phyloP scores from a whole-genome alignment of 23 red algal genomes.

The Chondrus crispus region DNA sequence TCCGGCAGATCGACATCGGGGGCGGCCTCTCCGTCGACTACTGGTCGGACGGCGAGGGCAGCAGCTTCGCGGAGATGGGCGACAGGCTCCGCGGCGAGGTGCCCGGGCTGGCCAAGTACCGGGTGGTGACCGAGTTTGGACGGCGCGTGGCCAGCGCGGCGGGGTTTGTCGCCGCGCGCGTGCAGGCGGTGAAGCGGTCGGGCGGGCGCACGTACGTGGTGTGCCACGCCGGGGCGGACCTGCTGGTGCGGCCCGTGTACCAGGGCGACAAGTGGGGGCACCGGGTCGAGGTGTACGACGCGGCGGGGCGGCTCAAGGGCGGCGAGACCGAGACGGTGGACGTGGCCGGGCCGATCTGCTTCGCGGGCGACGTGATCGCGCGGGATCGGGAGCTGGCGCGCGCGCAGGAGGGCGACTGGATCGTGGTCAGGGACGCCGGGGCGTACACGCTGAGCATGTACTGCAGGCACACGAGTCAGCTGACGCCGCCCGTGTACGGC shows the following conservation, averaged over 20 bases:
- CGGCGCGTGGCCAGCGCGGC: constrained; percentile 48
- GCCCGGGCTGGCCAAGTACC: constrained; percentile 43
- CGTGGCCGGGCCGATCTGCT: constrained; percentile 77
- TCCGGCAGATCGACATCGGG: constrained; percentile 67
- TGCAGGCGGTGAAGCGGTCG: constrained; percentile 46
- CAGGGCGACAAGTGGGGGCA: constrained; percentile 76
- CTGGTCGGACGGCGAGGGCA: constrained; percentile 11
- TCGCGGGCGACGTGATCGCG: constrained; percentile 80
- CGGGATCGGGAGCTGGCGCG: constrained; percentile 47
- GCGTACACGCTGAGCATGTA: constrained; percentile 74
- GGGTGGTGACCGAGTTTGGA: constrained; percentile 73
- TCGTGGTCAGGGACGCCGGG: constrained; percentile 70
- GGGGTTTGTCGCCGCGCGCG: constrained; percentile 57
- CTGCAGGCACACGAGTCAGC: constrained; percentile 67
- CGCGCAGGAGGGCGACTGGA: constrained; percentile 48
- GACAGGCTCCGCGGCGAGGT: background rate
- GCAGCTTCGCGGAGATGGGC: constrained; percentile 41
- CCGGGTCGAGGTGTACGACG: constrained; percentile 61
- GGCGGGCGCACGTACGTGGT: constrained; percentile 70
- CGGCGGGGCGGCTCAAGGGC: constrained; percentile 25
- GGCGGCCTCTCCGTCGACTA: constrained; percentile 81
- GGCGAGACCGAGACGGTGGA: constrained; percentile 31
- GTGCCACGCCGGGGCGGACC: constrained; percentile 71
- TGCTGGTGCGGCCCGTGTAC: constrained; percentile 72
- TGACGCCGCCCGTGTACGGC: constrained; percentile 61